These are phyloP conservation scores for Calocybe cyanea DNA, from an alignment of 768 basidiomycete species.

Conservation along the genomic window DNA sequence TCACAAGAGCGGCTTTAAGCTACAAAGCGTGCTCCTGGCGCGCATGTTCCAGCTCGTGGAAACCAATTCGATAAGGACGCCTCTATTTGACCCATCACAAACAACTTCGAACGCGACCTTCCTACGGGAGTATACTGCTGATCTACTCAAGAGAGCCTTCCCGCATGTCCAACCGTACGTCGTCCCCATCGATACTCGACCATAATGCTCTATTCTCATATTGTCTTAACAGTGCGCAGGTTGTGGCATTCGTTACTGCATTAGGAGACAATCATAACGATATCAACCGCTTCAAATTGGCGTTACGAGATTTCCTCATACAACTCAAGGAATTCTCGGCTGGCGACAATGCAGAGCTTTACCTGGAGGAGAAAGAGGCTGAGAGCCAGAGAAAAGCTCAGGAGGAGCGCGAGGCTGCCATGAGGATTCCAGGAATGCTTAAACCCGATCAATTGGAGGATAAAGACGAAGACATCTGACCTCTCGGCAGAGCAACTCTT, in stretches of 20 bases:
- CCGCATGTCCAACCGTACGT: constrained; percentile 84
- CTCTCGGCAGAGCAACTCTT: background rate
- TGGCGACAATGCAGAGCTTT: constrained; percentile 89
- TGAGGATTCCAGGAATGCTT: constrained; percentile 96
- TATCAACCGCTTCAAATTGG: constrained; percentile 88
- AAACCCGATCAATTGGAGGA: constrained; percentile 94
- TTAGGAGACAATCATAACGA: constrained; percentile 74
- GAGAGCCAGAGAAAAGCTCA: constrained; percentile 75
- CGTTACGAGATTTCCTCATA: constrained; percentile 95
- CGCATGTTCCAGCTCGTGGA: constrained; percentile 93
- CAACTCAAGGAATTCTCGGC: constrained; percentile 94
- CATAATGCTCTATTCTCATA: constrained; percentile 3
- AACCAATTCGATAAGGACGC: constrained; percentile 70
- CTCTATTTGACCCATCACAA: constrained; percentile 78
- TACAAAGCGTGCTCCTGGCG: constrained; percentile 89
- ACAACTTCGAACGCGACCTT: constrained; percentile 74
- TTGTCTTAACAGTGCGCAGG: constrained; percentile 51
- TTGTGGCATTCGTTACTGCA: constrained; percentile 63
- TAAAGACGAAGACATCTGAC: constrained; percentile 83
- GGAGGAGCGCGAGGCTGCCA: constrained; percentile 83
- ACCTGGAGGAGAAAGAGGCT: constrained; percentile 90
- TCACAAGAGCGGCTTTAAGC: constrained; percentile 98
- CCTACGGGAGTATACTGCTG: constrained; percentile 82
- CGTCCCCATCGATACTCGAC: constrained; percentile 10
- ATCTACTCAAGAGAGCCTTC: constrained; percentile 85